Evolutionary conservation across 805 yeast species (phyloP), one percentile per base, ranked within the genome.

Genomic region (Nakazawaea populi): DNA sequence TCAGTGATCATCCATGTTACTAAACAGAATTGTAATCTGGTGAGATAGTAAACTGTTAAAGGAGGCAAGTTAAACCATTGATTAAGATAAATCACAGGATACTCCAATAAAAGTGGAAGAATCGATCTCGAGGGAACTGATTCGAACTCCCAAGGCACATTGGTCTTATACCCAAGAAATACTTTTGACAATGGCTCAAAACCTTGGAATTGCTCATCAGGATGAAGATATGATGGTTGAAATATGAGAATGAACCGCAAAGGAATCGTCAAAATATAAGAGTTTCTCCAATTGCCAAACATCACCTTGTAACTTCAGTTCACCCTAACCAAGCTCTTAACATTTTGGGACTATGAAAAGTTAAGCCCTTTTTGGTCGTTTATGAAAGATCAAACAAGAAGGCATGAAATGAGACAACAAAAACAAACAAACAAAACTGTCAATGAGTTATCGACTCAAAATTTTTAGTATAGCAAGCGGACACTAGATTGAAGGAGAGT

Each of bases 181-280:
- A 43, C 54, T 59, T 65, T 63, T 10, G 83, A 73, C 28, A 92
- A 60, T 0, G 86, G 85, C 63, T 90, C 95, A 45, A 95, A 77
- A n/a, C 84, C 79, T 64, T 95, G 99, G 64, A 89, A 88, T 64
- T 91, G 97, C 69, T 94, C 99, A 72, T 94, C 99, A 0, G 99
- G 99, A 58, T 95, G 99, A 45, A 94, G 83, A 62, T 95, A 94
- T 0, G 97, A 88, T 32, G 85, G 76, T 50, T 85, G 80, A 1
- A 87, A 62, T 0, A 87, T 82, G 43, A 89, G 69, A 29, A 77
- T 68, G 27, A 85, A 67, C 47, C 89, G 63, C 30, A 79, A 58
- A 0, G 73, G 72, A 3, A 82, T 65, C 8, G 79, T 64, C 10
- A 70, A 24, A 8, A 78, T 52, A 56, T 80, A 75, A 4, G 75